Conservation (phyloP, 495 filamentous ascomycete genomes). For the Monascus purpureus region DNA sequence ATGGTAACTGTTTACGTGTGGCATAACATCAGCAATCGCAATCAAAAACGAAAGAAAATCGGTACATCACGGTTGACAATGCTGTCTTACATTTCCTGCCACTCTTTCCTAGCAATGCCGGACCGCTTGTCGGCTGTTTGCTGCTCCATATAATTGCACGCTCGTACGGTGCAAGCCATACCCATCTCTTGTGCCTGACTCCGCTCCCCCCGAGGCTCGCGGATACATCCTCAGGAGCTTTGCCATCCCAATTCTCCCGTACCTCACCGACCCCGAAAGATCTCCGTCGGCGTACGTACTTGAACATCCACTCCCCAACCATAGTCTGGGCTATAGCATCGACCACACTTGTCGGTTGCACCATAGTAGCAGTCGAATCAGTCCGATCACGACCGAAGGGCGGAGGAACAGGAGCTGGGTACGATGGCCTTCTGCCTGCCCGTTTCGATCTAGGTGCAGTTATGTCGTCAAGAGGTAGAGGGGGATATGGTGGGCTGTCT, state of each 20-base stretch:
- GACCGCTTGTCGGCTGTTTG: slow-evolving; percentile 83
- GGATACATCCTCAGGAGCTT: slow-evolving; percentile 34
- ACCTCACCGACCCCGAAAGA: slow-evolving; percentile 68
- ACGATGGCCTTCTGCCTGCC: slow-evolving; percentile 6
- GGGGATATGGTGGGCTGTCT: slow-evolving; percentile 60
- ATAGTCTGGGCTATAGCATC: slow-evolving; percentile 97
- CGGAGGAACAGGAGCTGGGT: slow-evolving; percentile 10
- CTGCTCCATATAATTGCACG: slow-evolving; percentile 94
- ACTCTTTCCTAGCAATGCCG: slow-evolving; percentile 84
- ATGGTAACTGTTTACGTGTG: slow-evolving; percentile 53
- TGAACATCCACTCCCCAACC: slow-evolving; percentile 99
- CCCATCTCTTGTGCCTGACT: slow-evolving; percentile 88
- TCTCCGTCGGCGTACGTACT: slow-evolving; percentile 84
- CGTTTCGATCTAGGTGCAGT: slow-evolving; percentile 34
- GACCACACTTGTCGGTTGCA: slow-evolving; percentile 71
- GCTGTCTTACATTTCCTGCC: slow-evolving; percentile 76
- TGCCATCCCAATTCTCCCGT: slow-evolving; percentile 43
- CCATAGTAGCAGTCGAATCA: slow-evolving; percentile 44
- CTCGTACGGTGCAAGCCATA: slow-evolving; percentile 96
- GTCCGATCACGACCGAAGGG: slow-evolving; percentile 17
- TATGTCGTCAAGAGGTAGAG: slow-evolving; percentile 59
- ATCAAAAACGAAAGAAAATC: background rate
- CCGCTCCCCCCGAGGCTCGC: slow-evolving; percentile 42
- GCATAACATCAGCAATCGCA: slow-evolving; percentile 8
- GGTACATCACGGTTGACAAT: no score